Evolutionary conservation across 2,329 filamentous ascomycete species (phyloP).

Genomic region (Aspergillus aculeatinus): DNA sequence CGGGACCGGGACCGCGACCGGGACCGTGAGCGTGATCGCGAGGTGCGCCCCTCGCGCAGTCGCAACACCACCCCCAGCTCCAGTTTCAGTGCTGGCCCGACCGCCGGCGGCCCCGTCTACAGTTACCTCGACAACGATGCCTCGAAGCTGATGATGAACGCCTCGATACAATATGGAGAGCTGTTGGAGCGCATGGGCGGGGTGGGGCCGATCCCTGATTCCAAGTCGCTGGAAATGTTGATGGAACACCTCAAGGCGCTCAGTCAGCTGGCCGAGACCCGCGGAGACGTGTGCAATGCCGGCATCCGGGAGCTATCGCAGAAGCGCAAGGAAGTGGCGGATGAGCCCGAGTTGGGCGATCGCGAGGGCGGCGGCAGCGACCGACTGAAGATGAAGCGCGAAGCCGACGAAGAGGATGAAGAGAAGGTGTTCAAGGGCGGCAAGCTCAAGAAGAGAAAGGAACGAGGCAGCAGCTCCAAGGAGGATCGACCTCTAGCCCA

Average conservation of each 20-base stretch:
- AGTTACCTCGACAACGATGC: constrained; percentile 57
- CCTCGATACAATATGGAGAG: constrained; percentile 56
- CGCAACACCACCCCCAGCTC: constrained; percentile 65
- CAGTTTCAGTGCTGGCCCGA: constrained; percentile 47
- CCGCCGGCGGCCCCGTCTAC: constrained; percentile 38
- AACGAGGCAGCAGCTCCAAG: constrained; percentile 56
- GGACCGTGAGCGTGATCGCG: constrained; percentile 19
- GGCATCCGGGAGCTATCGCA: constrained; percentile 60
- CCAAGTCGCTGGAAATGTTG: constrained; percentile 49
- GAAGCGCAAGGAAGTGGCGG: constrained; percentile 57
- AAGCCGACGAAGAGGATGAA: constrained; percentile 47
- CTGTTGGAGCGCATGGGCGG: constrained; percentile 56
- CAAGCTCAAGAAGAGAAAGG: constrained; percentile 80
- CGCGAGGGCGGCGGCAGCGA: constrained; percentile 42
- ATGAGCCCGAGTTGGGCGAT: constrained; percentile 50
- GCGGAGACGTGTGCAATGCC: constrained; percentile 59
- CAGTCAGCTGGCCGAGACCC: constrained; percentile 57
- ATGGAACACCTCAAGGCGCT: constrained; percentile 57
- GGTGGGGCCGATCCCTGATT: constrained; percentile 50
- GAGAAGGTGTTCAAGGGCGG: constrained; percentile 52
- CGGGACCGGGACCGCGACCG: background rate
- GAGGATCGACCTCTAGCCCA: constrained; percentile 61
- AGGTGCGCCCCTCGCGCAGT: constrained; percentile 56
- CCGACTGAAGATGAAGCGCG: constrained; percentile 47
- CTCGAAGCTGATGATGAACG: constrained; percentile 48